phyloP scores from a whole-genome alignment of 179 eudicot genomes.

The Vitellaria paradoxa region DNA sequence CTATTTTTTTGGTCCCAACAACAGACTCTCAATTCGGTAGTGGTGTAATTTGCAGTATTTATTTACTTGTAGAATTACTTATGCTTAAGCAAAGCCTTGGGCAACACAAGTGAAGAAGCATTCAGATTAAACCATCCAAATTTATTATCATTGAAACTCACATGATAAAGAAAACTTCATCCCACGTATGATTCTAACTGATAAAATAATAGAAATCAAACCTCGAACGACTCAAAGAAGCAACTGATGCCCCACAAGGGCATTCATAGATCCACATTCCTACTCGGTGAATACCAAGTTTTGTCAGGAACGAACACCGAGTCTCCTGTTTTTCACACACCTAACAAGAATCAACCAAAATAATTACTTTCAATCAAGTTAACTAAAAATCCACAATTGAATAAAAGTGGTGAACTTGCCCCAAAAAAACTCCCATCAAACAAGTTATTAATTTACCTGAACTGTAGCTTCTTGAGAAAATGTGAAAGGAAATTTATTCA shows the following conservation, averaged over 20 bases:
- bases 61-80: not conserved
- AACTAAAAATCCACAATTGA: not conserved
- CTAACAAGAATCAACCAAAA: slow-evolving; percentile 26
- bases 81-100: slow-evolving; percentile 1
- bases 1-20: not conserved
- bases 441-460: slow-evolving; percentile 36
- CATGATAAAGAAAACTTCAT: not conserved
- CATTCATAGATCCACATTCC: slow-evolving; percentile 93
- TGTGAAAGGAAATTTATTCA: slow-evolving; percentile 76
- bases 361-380: slow-evolving; percentile 6
- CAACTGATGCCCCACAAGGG: slow-evolving; percentile 40
- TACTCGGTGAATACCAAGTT: slow-evolving; percentile 48
- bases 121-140: not conserved
- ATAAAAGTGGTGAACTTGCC: not conserved
- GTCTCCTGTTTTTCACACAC: slow-evolving; percentile 46
- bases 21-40: not conserved
- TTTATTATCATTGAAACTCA: not conserved
- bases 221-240: slow-evolving; percentile 31
- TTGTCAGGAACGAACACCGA: slow-evolving; percentile 64
- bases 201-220: slow-evolving; percentile 12
- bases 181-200: not conserved
- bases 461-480: slow-evolving; percentile 57
- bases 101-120: not conserved
- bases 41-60: too few species aligned
- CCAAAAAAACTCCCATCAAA: not conserved